phyloP scores from a whole-genome alignment of 345 rosid genomes.

The Nephelium lappaceum region DNA sequence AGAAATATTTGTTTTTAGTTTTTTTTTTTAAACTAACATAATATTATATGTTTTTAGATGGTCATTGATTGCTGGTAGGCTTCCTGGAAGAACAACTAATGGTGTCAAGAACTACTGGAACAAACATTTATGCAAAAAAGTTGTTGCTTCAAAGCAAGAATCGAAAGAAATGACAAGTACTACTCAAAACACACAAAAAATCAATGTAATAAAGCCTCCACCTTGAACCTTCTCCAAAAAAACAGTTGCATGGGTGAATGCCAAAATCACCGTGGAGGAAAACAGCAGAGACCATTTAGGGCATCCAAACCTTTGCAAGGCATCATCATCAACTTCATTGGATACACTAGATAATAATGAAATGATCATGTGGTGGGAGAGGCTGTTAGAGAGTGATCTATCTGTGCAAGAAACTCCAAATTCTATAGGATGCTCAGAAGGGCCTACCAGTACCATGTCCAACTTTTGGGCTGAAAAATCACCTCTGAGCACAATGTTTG shows the following conservation, averaged over 20 bases:
- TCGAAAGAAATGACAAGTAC: background rate
- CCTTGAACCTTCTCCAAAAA: slow-evolving; percentile 30
- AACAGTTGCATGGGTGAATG: background rate
- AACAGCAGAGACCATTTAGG: slow-evolving; percentile 25
- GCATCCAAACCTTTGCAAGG: slow-evolving; percentile 28
- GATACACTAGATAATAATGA: background rate
- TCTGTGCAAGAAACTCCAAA: background rate
- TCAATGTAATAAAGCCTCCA: slow-evolving; percentile 28
- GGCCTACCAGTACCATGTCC: background rate
- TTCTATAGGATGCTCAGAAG: background rate
- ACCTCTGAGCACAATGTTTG: too few species aligned
- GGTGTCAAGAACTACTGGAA: slow-evolving; percentile 45
- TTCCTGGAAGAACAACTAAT: slow-evolving; percentile 53
- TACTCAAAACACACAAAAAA: background rate
- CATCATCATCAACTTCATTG: slow-evolving; percentile 7
- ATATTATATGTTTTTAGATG: slow-evolving; percentile 21
- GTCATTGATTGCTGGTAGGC: slow-evolving; percentile 52
- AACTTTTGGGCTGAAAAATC: too few species aligned
- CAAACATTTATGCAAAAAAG: slow-evolving; percentile 11
- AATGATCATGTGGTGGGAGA: slow-evolving; percentile 10
- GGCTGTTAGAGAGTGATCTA: background rate
- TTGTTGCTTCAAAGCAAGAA: background rate
- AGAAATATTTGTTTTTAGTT: too few species aligned
- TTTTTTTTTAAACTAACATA: too few species aligned
- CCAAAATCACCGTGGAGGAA: slow-evolving; percentile 29